phyloP scores from a whole-genome alignment of 202 grass and related monocot genomes.

The Setaria viridis region DNA sequence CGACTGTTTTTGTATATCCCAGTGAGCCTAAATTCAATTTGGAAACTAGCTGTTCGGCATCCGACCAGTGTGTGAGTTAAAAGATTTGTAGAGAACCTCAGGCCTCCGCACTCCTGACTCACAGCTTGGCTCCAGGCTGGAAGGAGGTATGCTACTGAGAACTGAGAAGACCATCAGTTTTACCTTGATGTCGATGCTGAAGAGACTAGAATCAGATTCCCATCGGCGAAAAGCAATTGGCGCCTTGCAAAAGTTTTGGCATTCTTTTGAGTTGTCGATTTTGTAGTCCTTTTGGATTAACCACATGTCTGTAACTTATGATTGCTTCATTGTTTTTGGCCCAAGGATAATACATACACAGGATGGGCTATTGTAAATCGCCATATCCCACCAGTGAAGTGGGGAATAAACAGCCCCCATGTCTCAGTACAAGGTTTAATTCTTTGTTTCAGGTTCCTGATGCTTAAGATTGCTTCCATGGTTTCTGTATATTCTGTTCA shows the following conservation, averaged over 20 bases:
- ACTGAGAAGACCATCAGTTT: background rate
- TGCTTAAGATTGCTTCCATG: background rate
- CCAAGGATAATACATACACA: constrained; percentile 36
- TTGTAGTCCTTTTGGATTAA: constrained; percentile 50
- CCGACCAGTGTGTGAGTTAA: constrained; percentile 43
- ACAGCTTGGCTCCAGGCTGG: background rate
- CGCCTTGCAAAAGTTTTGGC: constrained; percentile 40
- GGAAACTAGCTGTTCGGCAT: constrained; percentile 52
- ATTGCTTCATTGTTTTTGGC: constrained; percentile 50
- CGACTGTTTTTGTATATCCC: constrained; percentile 88
- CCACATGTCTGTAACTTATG: constrained; percentile 49
- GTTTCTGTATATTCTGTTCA: constrained; percentile 6
- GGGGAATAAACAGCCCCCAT: constrained; percentile 52
- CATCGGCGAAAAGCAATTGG: background rate
- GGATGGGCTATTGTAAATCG: constrained; percentile 52
- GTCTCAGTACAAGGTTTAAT: background rate
- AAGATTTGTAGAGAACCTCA: background rate
- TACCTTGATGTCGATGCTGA: background rate
- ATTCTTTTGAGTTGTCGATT: constrained; percentile 35
- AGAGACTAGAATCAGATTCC: constrained; percentile 2
- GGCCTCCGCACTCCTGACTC: background rate
- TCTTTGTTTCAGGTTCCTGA: background rate
- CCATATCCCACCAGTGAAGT: constrained; percentile 33
- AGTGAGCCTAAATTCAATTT: constrained; percentile 74
- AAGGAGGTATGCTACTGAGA: constrained; percentile 3